Evolutionary conservation across 495 filamentous ascomycete genomes (phyloP).

Genomic region (Hypoxylon fuscum): DNA sequence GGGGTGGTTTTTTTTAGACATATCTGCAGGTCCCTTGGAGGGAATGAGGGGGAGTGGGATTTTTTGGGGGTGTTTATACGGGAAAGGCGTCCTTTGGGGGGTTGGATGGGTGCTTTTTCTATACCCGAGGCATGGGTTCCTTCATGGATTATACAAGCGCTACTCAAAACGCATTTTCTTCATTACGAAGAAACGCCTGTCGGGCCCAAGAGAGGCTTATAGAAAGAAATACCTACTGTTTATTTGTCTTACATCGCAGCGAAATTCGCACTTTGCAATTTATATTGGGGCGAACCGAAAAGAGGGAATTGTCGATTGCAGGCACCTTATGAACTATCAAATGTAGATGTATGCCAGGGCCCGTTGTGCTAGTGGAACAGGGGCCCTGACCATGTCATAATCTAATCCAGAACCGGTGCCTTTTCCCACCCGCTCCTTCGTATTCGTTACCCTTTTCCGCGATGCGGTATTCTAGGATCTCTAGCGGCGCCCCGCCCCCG

Average conservation of each 20-base stretch:
- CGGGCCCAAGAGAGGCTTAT: conserved; percentile 11
- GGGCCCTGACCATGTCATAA: conserved; percentile 11
- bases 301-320: not conserved
- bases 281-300: conserved; percentile 2
- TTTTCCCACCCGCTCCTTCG: conserved; percentile 2
- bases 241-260: conserved; percentile 1
- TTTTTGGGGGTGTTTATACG: conserved; percentile 23
- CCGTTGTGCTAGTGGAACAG: not conserved
- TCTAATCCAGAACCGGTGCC: conserved; percentile 24
- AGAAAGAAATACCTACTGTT: conserved; percentile 19
- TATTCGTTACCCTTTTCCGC: conserved; percentile 19
- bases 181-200: conserved; percentile 4
- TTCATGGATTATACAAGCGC: conserved; percentile 34
- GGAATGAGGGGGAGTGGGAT: conserved; percentile 21
- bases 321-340: too few relatives aligned
- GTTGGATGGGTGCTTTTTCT: conserved; percentile 19
- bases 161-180: conserved; percentile 30
- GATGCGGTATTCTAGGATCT: conserved; percentile 15
- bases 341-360: not conserved
- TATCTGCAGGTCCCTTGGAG: conserved; percentile 17
- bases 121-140: conserved; percentile 36
- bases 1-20: conserved; percentile 29
- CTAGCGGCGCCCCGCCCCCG: conserved; percentile 10
- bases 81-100: conserved; percentile 32
- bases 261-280: conserved; percentile 12